Evolutionary conservation across 139 green algal species (phyloP), one percentile per base, ranked within the genome.

Genomic region (Ulvella scutata): DNA sequence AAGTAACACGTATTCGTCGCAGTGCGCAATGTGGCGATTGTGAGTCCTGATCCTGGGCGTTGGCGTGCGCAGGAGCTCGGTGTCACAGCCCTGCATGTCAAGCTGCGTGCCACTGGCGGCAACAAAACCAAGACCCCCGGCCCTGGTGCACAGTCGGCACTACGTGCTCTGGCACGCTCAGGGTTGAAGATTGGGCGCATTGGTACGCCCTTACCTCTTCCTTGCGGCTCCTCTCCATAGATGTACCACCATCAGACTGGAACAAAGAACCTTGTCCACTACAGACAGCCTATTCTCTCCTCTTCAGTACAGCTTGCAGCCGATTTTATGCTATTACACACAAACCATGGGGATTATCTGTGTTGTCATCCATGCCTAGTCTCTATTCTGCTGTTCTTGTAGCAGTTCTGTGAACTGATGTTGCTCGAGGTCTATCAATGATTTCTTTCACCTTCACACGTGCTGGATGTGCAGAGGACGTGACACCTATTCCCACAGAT

Each of bases 181-280:
- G 95, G 95, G 76, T 93, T 99, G 81, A 99, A 99, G 87, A 99
- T 99, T 80, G 95, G 95, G 38, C 90, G 95, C 78, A 99, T 99
- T 78, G 90, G 86, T 91, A 75, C 76, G 85, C 62, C 2, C 33
- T 21, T 39, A 29, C 17, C 23, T 75, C 26, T 28, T 59, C 21
- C 21, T 26, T 59, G 40, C 17, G 0, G 17, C 21, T 59, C 40
- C 40, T 20, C 21, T 17, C 17, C 40, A n/a, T n/a, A n/a, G n/a
- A n/a, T n/a, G n/a, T n/a, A n/a, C n/a, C n/a, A n/a, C n/a, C n/a
- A n/a, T n/a, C n/a, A n/a, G n/a, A n/a, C n/a, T n/a, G n/a, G n/a
- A n/a, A n/a, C n/a, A n/a, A n/a, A 17, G 1, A 20, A 59, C 40
- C 21, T 17, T 17, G 40, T 59, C 40, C 40, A 17, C 21, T 59